phyloP scores from a whole-genome alignment of 768 basidiomycete genomes.

The Hygrophorus pudorinus region DNA sequence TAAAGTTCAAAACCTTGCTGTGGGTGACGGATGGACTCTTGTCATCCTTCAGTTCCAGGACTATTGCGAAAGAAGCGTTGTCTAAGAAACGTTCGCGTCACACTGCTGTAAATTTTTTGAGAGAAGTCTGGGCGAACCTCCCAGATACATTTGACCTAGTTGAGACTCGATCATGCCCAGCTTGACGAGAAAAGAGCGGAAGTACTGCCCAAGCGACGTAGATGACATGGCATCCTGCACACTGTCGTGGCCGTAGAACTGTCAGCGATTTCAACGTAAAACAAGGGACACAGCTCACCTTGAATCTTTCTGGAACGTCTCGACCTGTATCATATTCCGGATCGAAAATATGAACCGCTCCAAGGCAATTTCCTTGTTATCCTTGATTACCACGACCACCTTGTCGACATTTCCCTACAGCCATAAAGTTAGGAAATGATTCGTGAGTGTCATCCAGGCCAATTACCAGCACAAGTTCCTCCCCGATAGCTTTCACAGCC shows the following conservation, averaged over 20 bases:
- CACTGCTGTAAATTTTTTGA: not conserved
- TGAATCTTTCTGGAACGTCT: constrained; percentile 58
- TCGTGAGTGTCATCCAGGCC: constrained; percentile 1
- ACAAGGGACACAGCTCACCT: constrained; percentile 30
- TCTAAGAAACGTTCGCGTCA: constrained; percentile 24
- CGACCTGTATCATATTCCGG: constrained; percentile 70
- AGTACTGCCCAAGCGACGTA: constrained; percentile 57
- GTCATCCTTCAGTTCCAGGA: constrained; percentile 72
- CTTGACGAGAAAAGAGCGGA: constrained; percentile 77
- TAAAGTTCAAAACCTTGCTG: constrained; percentile 27
- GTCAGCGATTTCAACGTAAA: not conserved
- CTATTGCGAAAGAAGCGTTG: constrained; percentile 69
- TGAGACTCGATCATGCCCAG: constrained; percentile 69
- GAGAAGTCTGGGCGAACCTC: constrained; percentile 27
- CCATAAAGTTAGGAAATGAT: constrained; percentile 4
- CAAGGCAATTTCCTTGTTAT: constrained; percentile 67
- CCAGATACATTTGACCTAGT: constrained; percentile 47
- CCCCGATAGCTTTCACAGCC: constrained; percentile 69
- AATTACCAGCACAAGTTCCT: constrained; percentile 61
- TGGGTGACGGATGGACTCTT: constrained; percentile 41
- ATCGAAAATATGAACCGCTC: constrained; percentile 87
- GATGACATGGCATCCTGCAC: constrained; percentile 63
- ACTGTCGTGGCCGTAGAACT: constrained; percentile 25
- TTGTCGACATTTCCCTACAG: constrained; percentile 68
- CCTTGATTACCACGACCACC: constrained; percentile 78